These are phyloP conservation scores for Ophiostoma perfectum DNA, from an alignment of 2,329 filamentous ascomycete species.

Conservation along the genomic window DNA sequence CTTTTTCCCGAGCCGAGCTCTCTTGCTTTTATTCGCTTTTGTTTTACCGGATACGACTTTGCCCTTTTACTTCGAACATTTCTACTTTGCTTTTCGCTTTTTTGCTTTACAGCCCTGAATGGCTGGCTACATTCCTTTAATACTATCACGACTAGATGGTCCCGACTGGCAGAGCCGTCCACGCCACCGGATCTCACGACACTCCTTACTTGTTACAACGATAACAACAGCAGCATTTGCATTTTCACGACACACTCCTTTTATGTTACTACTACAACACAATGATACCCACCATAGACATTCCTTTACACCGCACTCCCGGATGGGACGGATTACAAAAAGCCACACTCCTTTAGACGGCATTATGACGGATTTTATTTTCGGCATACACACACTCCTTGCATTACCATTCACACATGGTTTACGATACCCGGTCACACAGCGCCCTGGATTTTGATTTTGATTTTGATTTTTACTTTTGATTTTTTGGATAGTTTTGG, in stretches of 20 bases:
- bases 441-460: constrained; percentile 20
- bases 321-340: constrained; percentile 23
- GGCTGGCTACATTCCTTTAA: constrained; percentile 24
- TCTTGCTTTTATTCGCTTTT: not conserved
- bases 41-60: not conserved
- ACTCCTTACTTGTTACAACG: constrained; percentile 23
- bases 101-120: constrained; percentile 17
- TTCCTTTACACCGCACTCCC: constrained; percentile 5
- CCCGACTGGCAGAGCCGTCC: constrained; percentile 24
- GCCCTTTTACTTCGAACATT: not conserved
- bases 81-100: not conserved
- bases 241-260: not conserved
- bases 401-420: constrained; percentile 33
- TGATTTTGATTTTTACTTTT: not conserved
- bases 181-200: constrained; percentile 33
- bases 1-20: constrained; percentile 15
- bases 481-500: not conserved
- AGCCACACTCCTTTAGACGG: constrained; percentile 31
- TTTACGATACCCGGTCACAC: constrained; percentile 46
- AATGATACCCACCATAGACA: constrained; percentile 14
- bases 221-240: not conserved
- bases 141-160: constrained; percentile 17
- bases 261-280: not conserved
- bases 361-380: constrained; percentile 33
- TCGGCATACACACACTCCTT: constrained; percentile 39